Base-by-base conservation (phyloP, 2,329 filamentous ascomycete species). In the Alternaria conjuncta region DNA sequence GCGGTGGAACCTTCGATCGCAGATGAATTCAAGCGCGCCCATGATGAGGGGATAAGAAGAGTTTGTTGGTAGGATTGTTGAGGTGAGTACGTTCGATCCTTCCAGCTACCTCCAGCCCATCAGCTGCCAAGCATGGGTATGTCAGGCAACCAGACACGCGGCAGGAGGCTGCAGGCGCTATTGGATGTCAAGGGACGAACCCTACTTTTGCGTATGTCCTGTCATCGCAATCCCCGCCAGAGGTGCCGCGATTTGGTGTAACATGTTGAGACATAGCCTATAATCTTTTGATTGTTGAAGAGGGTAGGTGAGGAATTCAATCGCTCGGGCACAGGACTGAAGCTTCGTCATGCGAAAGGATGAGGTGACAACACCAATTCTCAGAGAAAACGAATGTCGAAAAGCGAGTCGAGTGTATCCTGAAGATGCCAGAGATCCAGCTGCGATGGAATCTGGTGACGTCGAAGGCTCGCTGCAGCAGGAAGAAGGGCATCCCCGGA, bases 1-100 rank as follows among this genome's bases (percentile, higher is more conserved):
- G 13, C 55, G 65, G 62, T 78, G 73, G 43, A 78, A 79, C 15
- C 69, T 72, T 13, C 63, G 61, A 50, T 75, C 70, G 63, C 70
- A 77, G 11, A 78, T 68, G 60, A 75, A 78, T 54, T 76, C 72
- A 53, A 74, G 56, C 9, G 64, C 65, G 11, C 65, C 68, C 68
- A 72, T 74, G 18, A 11, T 59, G 3, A 18, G 13, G n/a, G 10
- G 7, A 13, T 21, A n/a, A 18, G 6, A 26, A 25, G 13, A 32
- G 12, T 9, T 55, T 32, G 28, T 25, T 32, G 10, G 20, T 15
- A 36, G 15, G 13, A 30, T 15, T 10, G 4, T 28, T 47, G 41
- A 21, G 13, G 26, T 23, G 55, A 10, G 44, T 55, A 3, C 26
- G 30, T 44, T 12, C 12, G 23, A 11, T 32, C 28, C 11, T 25